Base-by-base conservation (phyloP, 179 eudicot species). In the Drosera spatulata region DNA sequence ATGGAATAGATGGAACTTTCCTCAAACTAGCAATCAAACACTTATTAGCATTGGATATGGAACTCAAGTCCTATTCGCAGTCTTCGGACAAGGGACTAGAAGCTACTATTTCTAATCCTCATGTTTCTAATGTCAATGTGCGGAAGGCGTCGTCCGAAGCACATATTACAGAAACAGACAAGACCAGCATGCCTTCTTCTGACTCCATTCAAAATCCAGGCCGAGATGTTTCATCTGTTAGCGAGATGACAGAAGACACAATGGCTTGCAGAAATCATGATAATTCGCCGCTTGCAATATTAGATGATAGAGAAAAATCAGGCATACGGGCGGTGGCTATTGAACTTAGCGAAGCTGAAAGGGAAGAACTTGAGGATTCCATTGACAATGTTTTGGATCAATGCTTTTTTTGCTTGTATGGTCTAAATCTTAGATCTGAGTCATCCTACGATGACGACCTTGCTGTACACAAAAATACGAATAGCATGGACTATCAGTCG, bases 371-470 rank as follows among this genome's bases (percentile, higher is more conserved):
- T 71, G 97, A 94, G 76, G 66, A 77, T 55, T 81, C 51, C 69
- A 86, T 94, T 71, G 99, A 94, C 66, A 76, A 70, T 80, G 95
- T 95, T 71, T 75, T 94, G 75, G 94, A 90, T 80, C 99, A 90
- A 76, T 89, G 95, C 44, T 89, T 94, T 76, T 85, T 81, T 71
- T 94, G 99, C 75, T 77, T 94, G 62, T 94, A 94, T 75, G 99
- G 99, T 61, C 80, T 94, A 55, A 87, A 94, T 73, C 84, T 90
- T 66, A 79, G 88, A 72, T 83, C 91, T 10, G 99, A 94, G 74
- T 77, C 97, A 51, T 77, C 82, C 51, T 82, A 79, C 62, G 95
- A 90, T 75, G 97, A 90, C 56, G 99, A 94, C 69, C 69, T 94
- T 53, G 75, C 78, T 47, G 69, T 67, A 68, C 99, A 94, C 72